Conservation (phyloP, 495 filamentous ascomycete species). For the Wilcoxina mikolae region DNA sequence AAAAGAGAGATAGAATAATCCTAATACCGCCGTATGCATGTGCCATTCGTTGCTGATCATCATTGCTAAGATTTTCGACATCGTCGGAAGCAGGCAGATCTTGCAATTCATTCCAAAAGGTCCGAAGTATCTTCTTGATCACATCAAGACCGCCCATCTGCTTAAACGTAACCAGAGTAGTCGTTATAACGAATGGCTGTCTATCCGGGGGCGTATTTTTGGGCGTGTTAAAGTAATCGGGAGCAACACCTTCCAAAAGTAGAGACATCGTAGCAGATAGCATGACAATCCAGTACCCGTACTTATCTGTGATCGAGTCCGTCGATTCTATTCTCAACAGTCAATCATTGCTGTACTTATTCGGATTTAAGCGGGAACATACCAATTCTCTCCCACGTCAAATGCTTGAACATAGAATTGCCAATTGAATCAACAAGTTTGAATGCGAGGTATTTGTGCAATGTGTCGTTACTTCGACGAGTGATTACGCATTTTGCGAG, state of each 20-base stretch:
- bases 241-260: conserved; percentile 48
- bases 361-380: neutral
- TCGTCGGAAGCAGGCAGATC: conserved; percentile 30
- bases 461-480: conserved; percentile 50
- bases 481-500: conserved; percentile 66
- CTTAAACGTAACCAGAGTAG: conserved; percentile 76
- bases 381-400: conserved; percentile 27
- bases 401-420: conserved; percentile 38
- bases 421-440: conserved; percentile 67
- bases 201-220: conserved; percentile 41
- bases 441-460: conserved; percentile 47
- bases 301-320: conserved; percentile 33
- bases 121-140: conserved; percentile 55
- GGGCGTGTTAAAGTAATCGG: conserved; percentile 27
- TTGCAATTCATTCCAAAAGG: conserved; percentile 56
- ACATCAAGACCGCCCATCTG: conserved; percentile 57
- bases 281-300: conserved; percentile 68
- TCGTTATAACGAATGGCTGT: conserved; percentile 47
- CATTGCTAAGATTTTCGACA: conserved; percentile 30
- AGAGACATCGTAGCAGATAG: conserved; percentile 62
- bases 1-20: conserved; percentile 72
- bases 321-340: conserved; percentile 15
- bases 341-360: neutral
- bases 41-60: conserved; percentile 37
- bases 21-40: conserved; percentile 56